Base-by-base conservation (phyloP, 805 yeast genomes). In the Grigorovia yakushimaensis region DNA sequence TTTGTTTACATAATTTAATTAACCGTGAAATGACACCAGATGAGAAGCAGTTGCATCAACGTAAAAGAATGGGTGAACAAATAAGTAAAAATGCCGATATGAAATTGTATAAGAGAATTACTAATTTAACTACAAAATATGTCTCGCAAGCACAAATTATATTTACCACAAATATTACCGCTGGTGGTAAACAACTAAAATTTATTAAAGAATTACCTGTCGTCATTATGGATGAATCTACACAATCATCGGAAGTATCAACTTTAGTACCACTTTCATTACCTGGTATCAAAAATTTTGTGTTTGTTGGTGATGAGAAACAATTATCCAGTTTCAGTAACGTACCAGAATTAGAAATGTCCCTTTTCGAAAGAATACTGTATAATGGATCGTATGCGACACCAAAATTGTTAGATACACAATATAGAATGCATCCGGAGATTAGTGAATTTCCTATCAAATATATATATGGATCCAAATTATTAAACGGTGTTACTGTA, bases 211-310 rank as follows among this genome's bases (percentile, higher is more conserved):
- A 71, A 52, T 61, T 75, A 51, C 87, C 87, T 1, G 80, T 80
- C 2, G 84, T 83, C 5, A 81, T 83, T 30, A 79, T 83, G 84
- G 89, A 83, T 67, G 89, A 83, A 65, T 76, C 86, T 4, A 82
- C 88, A 0, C 88, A 82, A 55, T 80, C 88, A 0, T 78, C 87
- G 0, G 91, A 83, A 53, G 84, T 88, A 6, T 70, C 79, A 1
- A 78, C 87, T 0, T 68, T 83, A 52, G 83, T 83, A 47, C 88
- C 89, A 10, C 65, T 83, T 50, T 79, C 85, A 6, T 74, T 82
- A 71, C 75, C 79, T 3, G 84, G 84, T 15, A 79, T 82, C 44
- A 76, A 76, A 46, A 80, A 77, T 55, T 78, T 82, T 60, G 77
- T 82, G 2, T 78, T 83, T 58, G 88, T 79, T 37, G 89, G 88